Percentiles rank a stretch among this genome's conserved stretches.
These are phyloP conservation scores for Jamesozyma rosinii DNA, from an alignment of 805 yeast species.

Conservation along the genomic window DNA sequence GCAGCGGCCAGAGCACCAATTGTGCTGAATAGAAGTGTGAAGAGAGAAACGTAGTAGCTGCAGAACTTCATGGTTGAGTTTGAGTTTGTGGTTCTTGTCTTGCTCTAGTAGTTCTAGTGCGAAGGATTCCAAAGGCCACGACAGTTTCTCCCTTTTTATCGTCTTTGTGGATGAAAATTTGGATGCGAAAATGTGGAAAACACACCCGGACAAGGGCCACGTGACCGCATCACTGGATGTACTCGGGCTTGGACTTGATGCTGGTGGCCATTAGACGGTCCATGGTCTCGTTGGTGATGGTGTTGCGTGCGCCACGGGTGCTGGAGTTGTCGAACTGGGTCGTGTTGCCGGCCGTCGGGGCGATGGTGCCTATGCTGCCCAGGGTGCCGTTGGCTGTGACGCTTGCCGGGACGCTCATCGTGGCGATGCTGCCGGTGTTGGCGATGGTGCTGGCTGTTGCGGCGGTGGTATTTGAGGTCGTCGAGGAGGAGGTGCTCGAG, in stretches of 20 bases:
- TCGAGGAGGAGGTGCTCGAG: constrained; percentile 1
- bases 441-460: constrained; percentile 6
- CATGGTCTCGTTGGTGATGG: constrained; percentile 25
- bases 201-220: no score
- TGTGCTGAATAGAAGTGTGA: constrained; percentile 8
- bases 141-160: no score
- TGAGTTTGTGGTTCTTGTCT: no score
- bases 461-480: background rate
- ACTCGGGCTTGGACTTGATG: constrained; percentile 27
- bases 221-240: constrained; percentile 15
- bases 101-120: no score
- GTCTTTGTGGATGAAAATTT: no score
- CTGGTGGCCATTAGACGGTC: constrained; percentile 26
- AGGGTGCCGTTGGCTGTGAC: constrained; percentile 10
- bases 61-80: constrained; percentile 4
- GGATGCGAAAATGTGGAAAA: no score
- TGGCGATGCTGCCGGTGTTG: constrained; percentile 1
- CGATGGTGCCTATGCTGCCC: constrained; percentile 6
- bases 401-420: constrained; percentile 3
- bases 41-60: background rate
- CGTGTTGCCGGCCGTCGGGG: constrained; percentile 1
- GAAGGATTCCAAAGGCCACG: no score
- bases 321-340: constrained; percentile 3
- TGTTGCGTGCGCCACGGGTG: constrained; percentile 5
- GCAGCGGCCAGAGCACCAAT: constrained; percentile 5